These are phyloP conservation scores for Apiospora aurea DNA, from an alignment of 2,329 filamentous ascomycete genomes.

Conservation along the genomic window DNA sequence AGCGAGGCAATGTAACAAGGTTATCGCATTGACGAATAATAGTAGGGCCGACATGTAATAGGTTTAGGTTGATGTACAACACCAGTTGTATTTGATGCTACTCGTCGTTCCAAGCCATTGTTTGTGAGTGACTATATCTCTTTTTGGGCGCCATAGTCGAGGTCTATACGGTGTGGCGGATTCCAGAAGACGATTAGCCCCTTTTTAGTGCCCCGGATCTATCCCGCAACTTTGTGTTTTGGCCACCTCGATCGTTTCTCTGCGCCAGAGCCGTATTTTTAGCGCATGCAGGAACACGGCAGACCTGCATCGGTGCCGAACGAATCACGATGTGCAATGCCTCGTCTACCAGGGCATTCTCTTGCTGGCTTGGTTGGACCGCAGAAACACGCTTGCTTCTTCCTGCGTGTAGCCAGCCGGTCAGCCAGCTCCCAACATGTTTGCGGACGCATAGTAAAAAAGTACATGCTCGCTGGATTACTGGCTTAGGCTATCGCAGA, in stretches of 20 bases:
- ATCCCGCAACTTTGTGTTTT: conserved; percentile 19
- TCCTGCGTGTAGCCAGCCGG: not conserved
- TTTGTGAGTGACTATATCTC: not conserved
- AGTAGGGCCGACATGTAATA: not conserved
- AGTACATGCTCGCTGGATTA: not conserved
- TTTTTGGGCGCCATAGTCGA: not conserved
- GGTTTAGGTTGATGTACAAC: not conserved
- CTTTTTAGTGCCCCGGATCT: conserved; percentile 5
- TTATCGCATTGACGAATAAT: not conserved
- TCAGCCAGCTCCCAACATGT: not conserved
- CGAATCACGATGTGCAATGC: not conserved
- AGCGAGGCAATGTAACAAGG: not conserved
- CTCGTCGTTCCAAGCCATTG: not conserved
- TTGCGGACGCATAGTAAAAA: not conserved
- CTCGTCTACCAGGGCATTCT: not conserved
- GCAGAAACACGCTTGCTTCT: not conserved
- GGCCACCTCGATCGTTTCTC: conserved; percentile 19
- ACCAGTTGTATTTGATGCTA: not conserved
- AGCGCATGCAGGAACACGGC: conserved; percentile 19
- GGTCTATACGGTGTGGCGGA: conserved; percentile 10
- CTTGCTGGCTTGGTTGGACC: not conserved
- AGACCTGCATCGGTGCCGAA: conserved; percentile 9
- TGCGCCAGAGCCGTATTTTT: conserved; percentile 12
- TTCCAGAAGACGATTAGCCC: not conserved
- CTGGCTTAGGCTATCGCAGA: not conserved